Base-by-base conservation (phyloP, 176 grass and related monocot genomes). In the Phragmites australis region DNA sequence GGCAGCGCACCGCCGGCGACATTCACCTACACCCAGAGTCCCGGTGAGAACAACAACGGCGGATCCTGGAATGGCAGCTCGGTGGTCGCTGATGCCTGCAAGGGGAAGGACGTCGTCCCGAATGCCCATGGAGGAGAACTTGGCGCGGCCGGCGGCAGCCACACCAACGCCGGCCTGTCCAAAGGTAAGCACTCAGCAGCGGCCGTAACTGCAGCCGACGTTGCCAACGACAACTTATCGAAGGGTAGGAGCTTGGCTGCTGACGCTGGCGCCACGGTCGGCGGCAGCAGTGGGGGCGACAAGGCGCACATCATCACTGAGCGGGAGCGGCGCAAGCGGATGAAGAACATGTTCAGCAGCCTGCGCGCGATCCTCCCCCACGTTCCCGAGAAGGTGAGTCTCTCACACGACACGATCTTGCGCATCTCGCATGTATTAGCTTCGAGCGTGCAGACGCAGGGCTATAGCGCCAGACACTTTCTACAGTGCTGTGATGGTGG, bases 301-400 rank as follows among this genome's bases (percentile, higher is more conserved):
- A 54, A 74, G 49, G 34, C 47, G 53, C 88, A 88, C 68, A 69
- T 78, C 11, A 13, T 74, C 48, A 77, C 82, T 0, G 88, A 94
- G 71, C 79, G 86, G 19, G 80, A 88, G 80, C 75, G 88, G 44
- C 66, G 92, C 45, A 86, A 44, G 67, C 65, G 56, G 80, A 86
- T 91, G 79, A 91, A 62, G 65, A 65, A 68, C 32, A 74, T 81
- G 86, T 91, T 78, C 71, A 34, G 29, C 32, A 72, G 53, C 12
- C 88, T 94, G 26, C 70, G 83, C 7, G 56, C 45, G 14, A 80
- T 94, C 23, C 67, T 94, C 18, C 88, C 92, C 18, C 41, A 72
- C 3, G 23, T 88, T 55, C 44, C 86, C 2, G 57, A 58, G 4
- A 88, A 86, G 83, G 76, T 89, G 25, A 78, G 27, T 3, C 21